phyloP scores from a whole-genome alignment of 495 filamentous ascomycete species.

The Neurospora tetraspora region DNA sequence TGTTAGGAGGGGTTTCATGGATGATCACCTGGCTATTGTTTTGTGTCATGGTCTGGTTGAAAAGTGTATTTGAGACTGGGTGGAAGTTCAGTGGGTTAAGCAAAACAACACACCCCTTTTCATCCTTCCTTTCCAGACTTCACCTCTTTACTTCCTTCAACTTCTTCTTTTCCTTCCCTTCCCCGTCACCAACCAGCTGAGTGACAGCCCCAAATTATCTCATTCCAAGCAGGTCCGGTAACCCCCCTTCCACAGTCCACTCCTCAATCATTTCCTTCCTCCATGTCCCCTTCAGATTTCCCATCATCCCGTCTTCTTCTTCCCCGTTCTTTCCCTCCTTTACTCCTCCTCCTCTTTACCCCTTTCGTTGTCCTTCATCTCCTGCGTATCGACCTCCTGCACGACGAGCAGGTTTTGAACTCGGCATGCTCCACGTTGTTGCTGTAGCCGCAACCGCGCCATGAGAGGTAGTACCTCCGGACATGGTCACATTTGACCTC shows the following conservation, averaged over 20 bases:
- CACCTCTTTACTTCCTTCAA: background rate
- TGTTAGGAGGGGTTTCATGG: background rate
- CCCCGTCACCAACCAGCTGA: background rate
- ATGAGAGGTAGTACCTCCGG: background rate
- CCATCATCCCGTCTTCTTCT: background rate
- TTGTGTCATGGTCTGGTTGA: background rate
- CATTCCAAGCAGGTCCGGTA: background rate
- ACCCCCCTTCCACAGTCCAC: background rate
- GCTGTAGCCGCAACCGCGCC: background rate
- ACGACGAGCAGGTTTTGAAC: background rate
- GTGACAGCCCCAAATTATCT: background rate
- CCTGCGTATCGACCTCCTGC: background rate
- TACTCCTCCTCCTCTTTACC: background rate
- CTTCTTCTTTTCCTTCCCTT: background rate
- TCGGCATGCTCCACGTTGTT: background rate
- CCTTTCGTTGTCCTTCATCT: background rate
- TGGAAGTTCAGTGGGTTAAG: background rate
- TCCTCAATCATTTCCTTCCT: background rate
- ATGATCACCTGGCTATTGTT: background rate
- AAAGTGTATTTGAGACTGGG: background rate
- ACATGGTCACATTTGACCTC: background rate
- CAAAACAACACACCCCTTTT: background rate
- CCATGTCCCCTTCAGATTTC: background rate
- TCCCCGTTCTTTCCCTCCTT: background rate
- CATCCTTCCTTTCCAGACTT: background rate